Evolutionary conservation across 2,329 filamentous ascomycete genomes (phyloP).

Genomic region (Chalaropsis thielavioides): DNA sequence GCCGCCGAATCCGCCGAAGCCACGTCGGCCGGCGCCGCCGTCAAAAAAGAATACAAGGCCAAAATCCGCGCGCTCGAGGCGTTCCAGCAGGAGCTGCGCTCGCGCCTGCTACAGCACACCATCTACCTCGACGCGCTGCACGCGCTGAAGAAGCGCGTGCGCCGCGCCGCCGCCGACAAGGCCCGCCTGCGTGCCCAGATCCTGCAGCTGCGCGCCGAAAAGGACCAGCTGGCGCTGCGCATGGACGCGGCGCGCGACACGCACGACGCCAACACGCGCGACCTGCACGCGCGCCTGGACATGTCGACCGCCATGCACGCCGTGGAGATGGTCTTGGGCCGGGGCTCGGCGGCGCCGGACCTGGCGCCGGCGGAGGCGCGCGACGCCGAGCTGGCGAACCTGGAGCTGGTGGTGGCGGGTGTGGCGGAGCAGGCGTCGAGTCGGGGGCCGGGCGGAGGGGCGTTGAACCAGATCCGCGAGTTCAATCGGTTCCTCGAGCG

Average conservation of each 20-base stretch:
- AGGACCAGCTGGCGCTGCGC: constrained; percentile 45
- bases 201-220: constrained; percentile 42
- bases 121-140: constrained; percentile 46
- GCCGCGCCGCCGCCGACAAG: constrained; percentile 43
- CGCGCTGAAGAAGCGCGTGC: constrained; percentile 42
- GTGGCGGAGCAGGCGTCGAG: constrained; percentile 40
- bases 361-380: constrained; percentile 29
- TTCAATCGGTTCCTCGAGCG: constrained; percentile 52
- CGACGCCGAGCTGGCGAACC: constrained; percentile 40
- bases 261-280: constrained; percentile 38
- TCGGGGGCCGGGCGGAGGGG: constrained; percentile 34
- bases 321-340: constrained; percentile 43
- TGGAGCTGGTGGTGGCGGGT: constrained; percentile 42
- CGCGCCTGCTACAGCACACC: constrained; percentile 43
- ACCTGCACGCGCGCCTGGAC: constrained; percentile 31
- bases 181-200: constrained; percentile 44
- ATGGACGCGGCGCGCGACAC: constrained; percentile 48
- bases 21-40: constrained; percentile 24
- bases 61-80: constrained; percentile 44
- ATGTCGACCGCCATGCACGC: constrained; percentile 47
- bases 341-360: constrained; percentile 35
- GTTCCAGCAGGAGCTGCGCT: constrained; percentile 42
- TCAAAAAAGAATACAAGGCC: constrained; percentile 37
- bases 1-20: constrained; percentile 27
- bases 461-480: constrained; percentile 41